These are phyloP conservation scores for Priceomyces melissophilus DNA, from an alignment of 805 yeast species.

Conservation along the genomic window DNA sequence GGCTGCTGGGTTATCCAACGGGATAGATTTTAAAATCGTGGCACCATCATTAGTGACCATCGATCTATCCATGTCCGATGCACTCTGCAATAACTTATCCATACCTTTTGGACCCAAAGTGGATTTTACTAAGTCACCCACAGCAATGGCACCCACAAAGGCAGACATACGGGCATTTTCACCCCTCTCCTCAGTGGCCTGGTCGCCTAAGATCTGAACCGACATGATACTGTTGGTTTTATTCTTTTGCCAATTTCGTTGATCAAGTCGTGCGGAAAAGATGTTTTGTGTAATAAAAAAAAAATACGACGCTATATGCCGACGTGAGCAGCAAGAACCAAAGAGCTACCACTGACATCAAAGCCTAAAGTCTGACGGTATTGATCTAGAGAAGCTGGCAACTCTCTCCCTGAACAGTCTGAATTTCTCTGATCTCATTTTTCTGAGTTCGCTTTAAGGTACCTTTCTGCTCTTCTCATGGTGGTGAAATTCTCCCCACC, in stretches of 20 bases:
- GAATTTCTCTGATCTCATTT: too few species aligned
- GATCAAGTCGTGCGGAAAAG: neutral
- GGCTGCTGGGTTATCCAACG: slow-evolving; percentile 97
- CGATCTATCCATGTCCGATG: slow-evolving; percentile 66
- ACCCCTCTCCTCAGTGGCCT: slow-evolving; percentile 95
- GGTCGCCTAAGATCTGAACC: slow-evolving; percentile 94
- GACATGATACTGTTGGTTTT: slow-evolving; percentile 40
- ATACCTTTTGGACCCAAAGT: slow-evolving; percentile 98
- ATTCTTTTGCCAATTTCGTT: neutral
- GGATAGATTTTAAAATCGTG: slow-evolving; percentile 88
- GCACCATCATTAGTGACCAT: slow-evolving; percentile 98
- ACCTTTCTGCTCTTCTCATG: too few species aligned
- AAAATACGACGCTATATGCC: too few species aligned
- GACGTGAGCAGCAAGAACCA: too few species aligned
- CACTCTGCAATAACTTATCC: slow-evolving; percentile 91
- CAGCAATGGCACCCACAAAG: slow-evolving; percentile 98
- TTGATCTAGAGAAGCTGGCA: too few species aligned
- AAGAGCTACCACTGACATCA: too few species aligned
- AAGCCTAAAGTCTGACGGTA: too few species aligned
- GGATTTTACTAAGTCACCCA: slow-evolving; percentile 92
- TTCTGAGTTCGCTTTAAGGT: too few species aligned
- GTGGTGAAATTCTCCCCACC: too few species aligned
- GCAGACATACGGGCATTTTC: slow-evolving; percentile 98
- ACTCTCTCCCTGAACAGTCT: too few species aligned
- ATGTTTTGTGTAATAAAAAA: too few species aligned